Base-by-base conservation (phyloP, 768 basidiomycete genomes). In the Tylopilus plumbeoviolaceoides region DNA sequence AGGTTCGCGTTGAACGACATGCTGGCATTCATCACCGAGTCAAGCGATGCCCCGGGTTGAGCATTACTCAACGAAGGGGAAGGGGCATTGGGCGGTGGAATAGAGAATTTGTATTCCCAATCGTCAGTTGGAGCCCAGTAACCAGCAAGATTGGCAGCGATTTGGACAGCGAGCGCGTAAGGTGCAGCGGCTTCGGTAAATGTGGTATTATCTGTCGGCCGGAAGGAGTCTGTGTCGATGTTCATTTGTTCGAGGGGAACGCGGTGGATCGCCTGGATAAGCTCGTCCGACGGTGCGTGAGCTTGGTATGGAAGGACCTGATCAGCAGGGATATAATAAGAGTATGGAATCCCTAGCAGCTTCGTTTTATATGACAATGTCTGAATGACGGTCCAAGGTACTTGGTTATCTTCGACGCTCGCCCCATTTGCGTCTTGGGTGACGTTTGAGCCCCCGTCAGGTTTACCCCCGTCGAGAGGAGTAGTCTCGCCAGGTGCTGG, bases 121-220 rank as follows among this genome's bases (percentile, higher is more conserved):
- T 87, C 82, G 53, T 90, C 89, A 5, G 86, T 85, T 1, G 87
- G 76, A 33, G 79, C 76, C 86, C 89, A 93, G 58, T 72, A 85
- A 6, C 73, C 72, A 36, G 83, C 80, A 5, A 91, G 59, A 36
- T 75, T 74, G 0, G 84, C 76, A 0, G 83, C 86, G 28, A 87
- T 85, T 62, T 92, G 84, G 11, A 91, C 70, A 5, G 88, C 89
- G 15, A 87, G 69, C 2, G 84, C 83, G 61, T 79, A 88, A 1
- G 90, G 79, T 1, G 81, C 76, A 7, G 80, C 75, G 7, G 85
- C 81, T 1, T 79, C 75, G 5, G 69, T 67, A 52, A 86, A 87
- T 12, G 55, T 58, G 49, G 58, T 9, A 40, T 35, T 18, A 27
- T 53, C 25, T 48, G 62, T 40, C 7, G 84, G 85, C 55, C 85